Evolutionary conservation across 1,139 yeast genomes (phyloP), one percentile per base, ranked within the genome.

Genomic region (Sugiyamaella grinbergsii): DNA sequence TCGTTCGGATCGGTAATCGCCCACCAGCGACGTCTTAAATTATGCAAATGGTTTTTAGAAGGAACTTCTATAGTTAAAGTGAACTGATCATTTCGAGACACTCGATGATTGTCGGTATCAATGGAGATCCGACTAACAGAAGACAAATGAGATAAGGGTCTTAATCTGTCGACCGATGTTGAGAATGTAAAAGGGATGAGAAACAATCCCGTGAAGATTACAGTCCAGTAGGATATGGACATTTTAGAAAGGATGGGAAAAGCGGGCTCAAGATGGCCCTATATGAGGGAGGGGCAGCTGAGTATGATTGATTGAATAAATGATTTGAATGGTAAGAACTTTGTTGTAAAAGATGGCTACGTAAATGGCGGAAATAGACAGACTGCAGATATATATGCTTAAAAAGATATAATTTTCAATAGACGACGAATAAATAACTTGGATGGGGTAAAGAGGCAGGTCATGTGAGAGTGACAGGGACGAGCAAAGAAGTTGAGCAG

Each of bases 11-110:
- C 69, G 1, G 65, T 52, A 13, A 59, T 54, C 10, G 67, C 66
- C 59, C 65, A 61, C 69, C 69, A 65, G 22, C 67, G 56, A 11
- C 69, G 59, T 29, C 56, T 51, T 19, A 65, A 44, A 48, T 65
- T 60, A 53, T 62, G 60, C 52, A 62, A 58, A 39, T 58, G 56
- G 15, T 58, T 42, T 2, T 60, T 54, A 2, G 64, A 51, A 1
- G 68, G 67, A 28, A 65, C 55, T 19, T 50, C 50, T 3, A 50
- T 19, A 4, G 50, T 45, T 18, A 50, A 19, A 8, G 50, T 41
- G 29, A 50, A 45, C 4, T 23, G 40, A 16, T 41, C 34, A 20
- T 29, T 20, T 4, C 22, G 16, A 34, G 51, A 51, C 5, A 65
- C 50, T 18, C 53, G 52, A 19, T 56, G 49, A 33, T 48, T 47